Conservation (phyloP, 2,329 filamentous ascomycete genomes). For the Clathrospora elynae region DNA sequence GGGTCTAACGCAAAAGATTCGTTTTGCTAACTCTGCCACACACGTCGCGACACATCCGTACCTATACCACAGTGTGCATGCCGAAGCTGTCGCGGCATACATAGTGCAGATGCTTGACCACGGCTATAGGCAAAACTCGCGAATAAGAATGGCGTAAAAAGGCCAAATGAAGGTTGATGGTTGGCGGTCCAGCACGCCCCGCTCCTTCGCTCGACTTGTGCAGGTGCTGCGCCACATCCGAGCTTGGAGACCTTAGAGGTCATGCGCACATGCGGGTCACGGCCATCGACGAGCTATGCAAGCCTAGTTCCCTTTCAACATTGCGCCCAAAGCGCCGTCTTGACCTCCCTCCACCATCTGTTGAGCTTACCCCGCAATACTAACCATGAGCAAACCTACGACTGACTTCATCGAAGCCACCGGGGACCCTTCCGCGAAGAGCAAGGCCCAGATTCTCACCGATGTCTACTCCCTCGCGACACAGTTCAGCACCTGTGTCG, state of each 20-base stretch:
- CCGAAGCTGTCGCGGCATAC: conserved; percentile 11
- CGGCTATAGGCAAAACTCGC: conserved; percentile 10
- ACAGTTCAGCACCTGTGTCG: conserved; percentile 55
- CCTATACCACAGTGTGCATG: conserved; percentile 1
- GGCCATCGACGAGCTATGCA: neutral
- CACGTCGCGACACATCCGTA: conserved; percentile 21
- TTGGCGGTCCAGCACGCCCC: conserved; percentile 27
- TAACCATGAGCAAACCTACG: conserved; percentile 28
- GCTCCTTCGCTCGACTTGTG: conserved; percentile 30
- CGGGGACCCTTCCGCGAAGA: conserved; percentile 21
- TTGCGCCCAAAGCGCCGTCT: neutral
- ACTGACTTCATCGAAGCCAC: conserved; percentile 26
- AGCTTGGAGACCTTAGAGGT: conserved; percentile 32
- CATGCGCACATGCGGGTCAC: conserved; percentile 31
- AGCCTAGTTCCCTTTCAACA: no score
- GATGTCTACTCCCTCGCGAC: conserved; percentile 52
- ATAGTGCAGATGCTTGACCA: conserved; percentile 18
- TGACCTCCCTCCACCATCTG: conserved; percentile 1
- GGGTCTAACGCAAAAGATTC: no score
- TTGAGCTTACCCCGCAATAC: conserved; percentile 29
- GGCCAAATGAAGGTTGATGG: conserved; percentile 13
- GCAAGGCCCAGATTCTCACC: conserved; percentile 44
- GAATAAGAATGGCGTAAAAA: conserved; percentile 22
- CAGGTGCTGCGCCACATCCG: conserved; percentile 34
- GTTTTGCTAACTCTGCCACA: conserved; percentile 5